Base-by-base conservation (phyloP, 192 early-diverging fungal species). In the Linnemannia schmuckeri region DNA sequence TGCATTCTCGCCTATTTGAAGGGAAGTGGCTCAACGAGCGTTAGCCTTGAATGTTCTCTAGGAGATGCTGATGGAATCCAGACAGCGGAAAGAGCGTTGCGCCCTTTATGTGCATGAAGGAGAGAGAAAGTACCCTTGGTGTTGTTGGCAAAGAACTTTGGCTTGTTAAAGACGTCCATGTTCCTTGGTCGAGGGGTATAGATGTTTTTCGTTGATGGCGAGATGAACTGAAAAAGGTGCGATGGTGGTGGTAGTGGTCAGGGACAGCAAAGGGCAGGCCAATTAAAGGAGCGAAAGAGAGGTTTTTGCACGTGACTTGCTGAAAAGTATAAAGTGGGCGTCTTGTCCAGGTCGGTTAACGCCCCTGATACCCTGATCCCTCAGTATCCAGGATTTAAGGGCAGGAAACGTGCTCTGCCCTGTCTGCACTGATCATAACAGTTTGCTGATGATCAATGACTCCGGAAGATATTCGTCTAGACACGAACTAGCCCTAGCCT, bases 1-100 rank as follows among this genome's bases (percentile, higher is more conserved):
- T 87, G 96, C 98, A 92, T 98, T 99, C 88, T 99, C 98, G 72
- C 97, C 97, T 97, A 47, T 82, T 37, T 5, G 22, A 33, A n/a
- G 72, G 7, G 33, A 37, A 49, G 30, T 20, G 52, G 2, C 22
- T 12, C 17, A 6, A 27, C 75, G 33, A 37, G 35, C 22, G 61
- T 41, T 42, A 46, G 27, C 73, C 17, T 6, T 46, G 24, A 15
- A 17, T n/a, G 7, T 22, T 73, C 24, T n/a, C 30, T 24, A 6
- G 30, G 30, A 20, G 1, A 54, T 74, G 72, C 0, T 30, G 46
- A 30, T 74, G 42, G 37, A 24, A 9, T 72, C 57, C 33, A 57
- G 22, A 54, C 33, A 44, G 3, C 9, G 6, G 46, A 46, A 54
- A 30, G 42, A 40, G 27, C 2, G 30, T 15, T 15, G 61, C 27